Base-by-base conservation (phyloP, 371 early-diverging fungal genomes). In the Apophysomyces variabilis region DNA sequence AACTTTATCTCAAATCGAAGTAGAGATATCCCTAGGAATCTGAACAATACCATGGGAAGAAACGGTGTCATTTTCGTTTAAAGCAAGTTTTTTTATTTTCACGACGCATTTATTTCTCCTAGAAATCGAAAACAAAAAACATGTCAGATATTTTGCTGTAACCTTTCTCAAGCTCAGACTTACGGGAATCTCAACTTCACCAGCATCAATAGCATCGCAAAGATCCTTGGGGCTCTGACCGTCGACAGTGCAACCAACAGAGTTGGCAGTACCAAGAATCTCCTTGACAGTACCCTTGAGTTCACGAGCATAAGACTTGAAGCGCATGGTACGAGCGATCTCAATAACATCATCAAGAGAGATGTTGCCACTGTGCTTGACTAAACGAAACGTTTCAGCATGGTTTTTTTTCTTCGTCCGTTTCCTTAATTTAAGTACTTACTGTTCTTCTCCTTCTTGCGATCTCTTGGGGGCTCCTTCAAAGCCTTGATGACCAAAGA, bases 371-470 rank as follows among this genome's bases (percentile, higher is more conserved):
- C 78, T 84, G 92, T 98, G 97, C 89, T 95, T 92, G 86, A 97
- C 61, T 61, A 21, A 35, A 9, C 32, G 32, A 26, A 26, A 26
- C 32, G 3, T 26, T 26, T 26, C 32, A 26, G 41, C 47, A 47
- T n/a, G n/a, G 47, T 5, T 14, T 9, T 9, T 0, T 50, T 21
- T 21, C 9, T 21, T n/a, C 32, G 21, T 4, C 54, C 54, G 1
- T 8, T 3, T n/a, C 37, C 4, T 44, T 4, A 36, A 14, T 37
- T 39, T 0, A 26, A 12, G 32, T 1, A 62, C 67, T 38, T 58
- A 67, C 67, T 95, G 93, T 99, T 99, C 93, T 99, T 99, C 85
- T 99, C 99, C 95, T 99, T 99, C 95, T 99, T 99, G 83, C 95
- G 92, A 87, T 99, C 99, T 73, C 99, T 90, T 65, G 93, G 91